Evolutionary conservation across 2,329 filamentous ascomycete genomes (phyloP).

Genomic region (Monilinia polystroma): DNA sequence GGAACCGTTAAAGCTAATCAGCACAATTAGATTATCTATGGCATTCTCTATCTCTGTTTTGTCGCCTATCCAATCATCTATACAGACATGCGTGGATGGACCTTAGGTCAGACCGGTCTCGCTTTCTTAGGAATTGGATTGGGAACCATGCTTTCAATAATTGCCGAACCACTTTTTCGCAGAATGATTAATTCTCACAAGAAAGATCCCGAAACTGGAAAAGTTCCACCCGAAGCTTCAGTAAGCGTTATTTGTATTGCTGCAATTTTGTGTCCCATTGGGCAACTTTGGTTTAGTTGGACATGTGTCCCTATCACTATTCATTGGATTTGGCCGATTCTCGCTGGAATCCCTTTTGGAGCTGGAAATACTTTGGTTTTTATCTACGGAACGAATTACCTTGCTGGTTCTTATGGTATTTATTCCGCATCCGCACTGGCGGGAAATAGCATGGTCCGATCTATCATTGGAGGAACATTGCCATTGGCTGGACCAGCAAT

Average conservation of each 20-base stretch:
- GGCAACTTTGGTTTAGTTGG: slow-evolving; percentile 86
- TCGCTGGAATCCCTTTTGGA: slow-evolving; percentile 78
- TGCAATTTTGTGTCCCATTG: slow-evolving; percentile 69
- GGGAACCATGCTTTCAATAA: slow-evolving; percentile 61
- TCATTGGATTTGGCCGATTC: slow-evolving; percentile 77
- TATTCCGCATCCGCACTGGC: slow-evolving; percentile 80
- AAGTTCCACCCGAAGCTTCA: slow-evolving; percentile 73
- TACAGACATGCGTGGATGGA: slow-evolving; percentile 70
- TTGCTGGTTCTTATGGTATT: slow-evolving; percentile 75
- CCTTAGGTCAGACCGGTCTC: slow-evolving; percentile 68
- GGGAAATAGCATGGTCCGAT: slow-evolving; percentile 73
- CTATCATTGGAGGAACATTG: slow-evolving; percentile 71
- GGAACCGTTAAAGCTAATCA: not conserved
- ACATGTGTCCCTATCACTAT: slow-evolving; percentile 75
- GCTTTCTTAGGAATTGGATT: slow-evolving; percentile 72
- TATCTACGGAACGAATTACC: slow-evolving; percentile 79
- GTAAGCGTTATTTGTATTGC: slow-evolving; percentile 78
- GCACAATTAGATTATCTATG: slow-evolving; percentile 64
- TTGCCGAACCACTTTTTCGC: slow-evolving; percentile 69
- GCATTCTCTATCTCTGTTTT: slow-evolving; percentile 86
- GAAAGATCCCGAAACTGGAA: slow-evolving; percentile 72
- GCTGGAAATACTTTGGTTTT: slow-evolving; percentile 75
- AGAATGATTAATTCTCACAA: slow-evolving; percentile 75
- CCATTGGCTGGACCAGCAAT: slow-evolving; percentile 73
- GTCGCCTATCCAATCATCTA: slow-evolving; percentile 89